These are phyloP conservation scores for Malbranchea zuffiana DNA, from an alignment of 2,329 filamentous ascomycete genomes.

Conservation along the genomic window DNA sequence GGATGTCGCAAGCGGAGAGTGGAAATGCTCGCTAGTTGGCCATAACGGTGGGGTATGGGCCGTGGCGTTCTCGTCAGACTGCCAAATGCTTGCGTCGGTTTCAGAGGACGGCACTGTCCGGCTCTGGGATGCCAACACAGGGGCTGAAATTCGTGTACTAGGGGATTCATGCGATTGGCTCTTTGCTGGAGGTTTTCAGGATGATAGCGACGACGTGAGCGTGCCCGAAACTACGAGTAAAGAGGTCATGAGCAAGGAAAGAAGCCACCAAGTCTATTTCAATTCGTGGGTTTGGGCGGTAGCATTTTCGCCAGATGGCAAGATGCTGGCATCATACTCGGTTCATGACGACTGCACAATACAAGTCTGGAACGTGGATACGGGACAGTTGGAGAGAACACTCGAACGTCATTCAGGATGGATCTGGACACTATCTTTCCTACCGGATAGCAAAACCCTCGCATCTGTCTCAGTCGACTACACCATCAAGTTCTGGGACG, in stretches of 20 bases:
- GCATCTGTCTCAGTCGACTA: not conserved
- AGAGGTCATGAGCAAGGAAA: no score
- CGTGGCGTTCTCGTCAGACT: slow-evolving; percentile 1
- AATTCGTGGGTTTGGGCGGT: not conserved
- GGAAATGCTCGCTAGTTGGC: no score
- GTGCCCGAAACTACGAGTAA: no score
- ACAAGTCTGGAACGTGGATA: not conserved
- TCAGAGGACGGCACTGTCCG: slow-evolving; percentile 1
- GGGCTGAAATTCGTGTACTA: not conserved
- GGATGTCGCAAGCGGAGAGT: no score
- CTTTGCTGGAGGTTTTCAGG: no score
- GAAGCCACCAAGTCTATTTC: no score
- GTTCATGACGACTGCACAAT: no score
- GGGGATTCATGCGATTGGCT: no score
- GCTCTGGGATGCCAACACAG: slow-evolving; percentile 1
- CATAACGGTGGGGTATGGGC: no score
- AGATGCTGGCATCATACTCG: not conserved
- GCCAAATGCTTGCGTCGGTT: not conserved
- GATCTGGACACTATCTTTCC: no score
- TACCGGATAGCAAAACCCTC: not conserved
- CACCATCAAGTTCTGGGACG: not conserved
- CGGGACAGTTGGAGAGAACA: not conserved
- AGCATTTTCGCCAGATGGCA: not conserved
- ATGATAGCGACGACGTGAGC: not conserved
- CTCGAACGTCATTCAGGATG: not conserved